Base-by-base conservation (phyloP, 1,284 basidiomycete genomes). In the Gymnopus androsaceus region DNA sequence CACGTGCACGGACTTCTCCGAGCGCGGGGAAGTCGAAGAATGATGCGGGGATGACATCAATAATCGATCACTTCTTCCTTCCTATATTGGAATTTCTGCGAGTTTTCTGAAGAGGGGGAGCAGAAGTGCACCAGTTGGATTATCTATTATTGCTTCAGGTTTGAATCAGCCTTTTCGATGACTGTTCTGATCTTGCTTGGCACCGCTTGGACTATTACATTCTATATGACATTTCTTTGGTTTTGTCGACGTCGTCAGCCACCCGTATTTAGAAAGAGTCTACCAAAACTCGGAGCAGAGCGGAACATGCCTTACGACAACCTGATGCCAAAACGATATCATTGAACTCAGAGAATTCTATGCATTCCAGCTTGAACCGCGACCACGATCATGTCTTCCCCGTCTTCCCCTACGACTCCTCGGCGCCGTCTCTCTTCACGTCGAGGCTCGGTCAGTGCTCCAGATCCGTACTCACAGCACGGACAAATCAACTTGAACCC, bases 381-480 rank as follows among this genome's bases (percentile, higher is more conserved):
- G 14, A 54, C 51, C 47, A 33, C 31, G 15, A 30, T 27, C 25
- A 33, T 49, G 21, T 23, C 57, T 27, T 42, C 55, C 15, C 52
- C 59, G 11, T 42, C 48, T 33, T 44, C 56, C 28, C 60, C 69
- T 15, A 71, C 54, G 7, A 42, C 44, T 15, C 52, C 61, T 3
- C 49, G 57, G 25, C 64, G 73, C 51, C 74, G 80, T 51, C 75
- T 89, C 27, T 75, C 78, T 25, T 67, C 77, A 4, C 78, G 89
- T 28, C 76, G 87, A 36, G 88, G 88, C 17, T 90, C 88, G 1
- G 69, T 78, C 25, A 75, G 80, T 33, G 88, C 89, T 0, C 69
- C 78, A 1, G 88, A 91, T 66, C 88, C 88, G 0, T 84, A 75
- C 64, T 87, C 80, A 42, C 69, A 74, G 5, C 80, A 85, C 63